Evolutionary conservation across 176 grass and related monocot species (phyloP).

Genomic region (Paspalum notatum): DNA sequence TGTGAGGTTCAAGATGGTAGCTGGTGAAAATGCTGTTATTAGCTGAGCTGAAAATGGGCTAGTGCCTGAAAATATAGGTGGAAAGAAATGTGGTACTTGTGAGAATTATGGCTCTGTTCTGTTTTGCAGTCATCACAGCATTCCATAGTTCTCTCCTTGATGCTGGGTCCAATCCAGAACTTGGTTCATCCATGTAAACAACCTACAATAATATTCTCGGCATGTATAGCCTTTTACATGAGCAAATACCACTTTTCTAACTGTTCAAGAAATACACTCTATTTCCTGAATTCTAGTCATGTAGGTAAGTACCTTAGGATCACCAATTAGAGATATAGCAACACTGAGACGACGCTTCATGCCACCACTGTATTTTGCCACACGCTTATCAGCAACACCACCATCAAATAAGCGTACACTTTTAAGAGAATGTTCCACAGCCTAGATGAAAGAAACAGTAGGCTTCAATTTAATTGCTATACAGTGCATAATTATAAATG

Average conservation of each 20-base stretch:
- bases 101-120: constrained; percentile 64
- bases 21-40: neutral
- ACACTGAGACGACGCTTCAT: constrained; percentile 92
- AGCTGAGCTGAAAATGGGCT: neutral
- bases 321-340: constrained; percentile 75
- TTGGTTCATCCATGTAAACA: constrained; percentile 96
- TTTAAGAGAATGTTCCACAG: constrained; percentile 73
- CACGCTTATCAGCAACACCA: constrained; percentile 69
- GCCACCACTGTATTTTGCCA: constrained; percentile 77
- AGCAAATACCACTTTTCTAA: neutral
- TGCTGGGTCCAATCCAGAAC: constrained; percentile 82
- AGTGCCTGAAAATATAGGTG: neutral
- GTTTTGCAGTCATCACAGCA: constrained; percentile 61
- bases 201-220: constrained; percentile 45
- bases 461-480: neutral
- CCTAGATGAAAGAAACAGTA: constrained; percentile 48
- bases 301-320: constrained; percentile 57
- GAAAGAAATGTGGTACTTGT: constrained; percentile 52
- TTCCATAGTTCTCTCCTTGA: constrained; percentile 82
- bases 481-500: neutral
- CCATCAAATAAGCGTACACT: constrained; percentile 60
- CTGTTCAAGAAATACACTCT: neutral
- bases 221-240: neutral
- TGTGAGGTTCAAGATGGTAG: constrained; percentile 2
- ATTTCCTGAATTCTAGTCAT: neutral